These are phyloP conservation scores for Warburgia ugandensis DNA, from an alignment of 164 flowering plant species.

Conservation along the genomic window DNA sequence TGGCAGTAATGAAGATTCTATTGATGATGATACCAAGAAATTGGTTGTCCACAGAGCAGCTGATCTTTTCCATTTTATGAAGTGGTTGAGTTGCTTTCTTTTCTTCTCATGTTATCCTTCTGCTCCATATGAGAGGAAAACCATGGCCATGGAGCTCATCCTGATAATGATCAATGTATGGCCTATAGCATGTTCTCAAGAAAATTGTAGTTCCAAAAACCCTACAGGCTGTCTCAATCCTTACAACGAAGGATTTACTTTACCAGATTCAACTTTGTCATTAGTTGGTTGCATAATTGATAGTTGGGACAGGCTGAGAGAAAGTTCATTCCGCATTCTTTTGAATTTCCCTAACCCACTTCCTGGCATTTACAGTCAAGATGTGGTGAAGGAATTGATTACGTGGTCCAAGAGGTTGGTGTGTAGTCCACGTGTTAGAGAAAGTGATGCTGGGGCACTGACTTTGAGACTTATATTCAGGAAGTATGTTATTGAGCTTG, in stretches of 20 bases:
- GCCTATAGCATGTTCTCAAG: conserved; percentile 39
- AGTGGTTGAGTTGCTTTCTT: conserved; percentile 85
- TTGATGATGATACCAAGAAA: conserved; percentile 19
- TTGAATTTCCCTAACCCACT: conserved; percentile 85
- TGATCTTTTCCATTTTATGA: conserved; percentile 68
- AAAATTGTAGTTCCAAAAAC: conserved; percentile 16
- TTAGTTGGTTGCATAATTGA: conserved; percentile 88
- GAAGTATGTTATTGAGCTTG: conserved; percentile 85
- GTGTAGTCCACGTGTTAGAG: conserved; percentile 96
- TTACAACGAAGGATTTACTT: conserved; percentile 53
- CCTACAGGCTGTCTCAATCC: conserved; percentile 42
- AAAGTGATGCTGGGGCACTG: conserved; percentile 98
- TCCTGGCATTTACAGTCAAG: conserved; percentile 67
- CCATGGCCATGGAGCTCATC: conserved; percentile 94
- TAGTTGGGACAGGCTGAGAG: conserved; percentile 97
- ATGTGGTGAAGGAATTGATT: conserved; percentile 46
- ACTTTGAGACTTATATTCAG: conserved; percentile 73
- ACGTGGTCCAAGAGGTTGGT: conserved; percentile 77
- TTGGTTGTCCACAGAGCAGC: conserved; percentile 34
- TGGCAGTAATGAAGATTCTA: conserved; percentile 9
- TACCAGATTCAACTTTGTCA: conserved; percentile 65
- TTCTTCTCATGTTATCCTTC: conserved; percentile 98
- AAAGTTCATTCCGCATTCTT: conserved; percentile 74
- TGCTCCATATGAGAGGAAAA: conserved; percentile 96
- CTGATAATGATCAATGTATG: conserved; percentile 72